These are phyloP conservation scores for Vanrija pseudolonga DNA, from an alignment of 1,284 basidiomycete species.

Conservation along the genomic window DNA sequence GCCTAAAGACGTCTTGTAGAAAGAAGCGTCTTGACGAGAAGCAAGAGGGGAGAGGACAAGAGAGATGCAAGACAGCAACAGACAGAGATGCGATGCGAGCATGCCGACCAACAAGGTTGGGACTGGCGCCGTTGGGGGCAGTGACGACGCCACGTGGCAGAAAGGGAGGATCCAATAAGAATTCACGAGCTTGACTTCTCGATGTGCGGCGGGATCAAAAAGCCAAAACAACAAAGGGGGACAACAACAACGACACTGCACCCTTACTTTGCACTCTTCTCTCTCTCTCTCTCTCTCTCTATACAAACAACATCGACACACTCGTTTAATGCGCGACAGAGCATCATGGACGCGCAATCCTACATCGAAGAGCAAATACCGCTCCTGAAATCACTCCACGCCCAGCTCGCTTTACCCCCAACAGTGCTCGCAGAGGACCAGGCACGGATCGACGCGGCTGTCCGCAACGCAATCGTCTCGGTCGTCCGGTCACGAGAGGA, in stretches of 20 bases:
- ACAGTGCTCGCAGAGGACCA: slow-evolving; percentile 35
- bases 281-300: too few species aligned
- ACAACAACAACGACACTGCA: background rate
- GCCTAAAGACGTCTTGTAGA: background rate
- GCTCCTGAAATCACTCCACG: slow-evolving; percentile 36
- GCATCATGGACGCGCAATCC: slow-evolving; percentile 30
- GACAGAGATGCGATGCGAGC: background rate
- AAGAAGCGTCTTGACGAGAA: background rate
- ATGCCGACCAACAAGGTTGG: background rate
- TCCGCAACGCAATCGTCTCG: slow-evolving; percentile 34
- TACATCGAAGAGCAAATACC: slow-evolving; percentile 44
- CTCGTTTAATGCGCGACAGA: too few species aligned
- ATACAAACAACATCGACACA: background rate
- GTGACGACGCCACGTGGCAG: background rate
- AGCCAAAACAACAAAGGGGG: background rate
- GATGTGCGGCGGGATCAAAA: slow-evolving; percentile 2
- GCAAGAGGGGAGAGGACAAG: background rate
- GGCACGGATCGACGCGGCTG: slow-evolving; percentile 39
- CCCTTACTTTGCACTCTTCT: slow-evolving; percentile 1
- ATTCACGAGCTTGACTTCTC: slow-evolving; percentile 18
- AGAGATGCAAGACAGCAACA: background rate
- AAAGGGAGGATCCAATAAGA: background rate
- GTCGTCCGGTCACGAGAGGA: slow-evolving; percentile 39
- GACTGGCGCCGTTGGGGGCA: background rate
- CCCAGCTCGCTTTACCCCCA: slow-evolving; percentile 36